Percentiles rank a stretch among this genome's conserved stretches.
phyloP scores from a whole-genome alignment of 2,329 filamentous ascomycete species.

The Lasiodiplodia citricola region DNA sequence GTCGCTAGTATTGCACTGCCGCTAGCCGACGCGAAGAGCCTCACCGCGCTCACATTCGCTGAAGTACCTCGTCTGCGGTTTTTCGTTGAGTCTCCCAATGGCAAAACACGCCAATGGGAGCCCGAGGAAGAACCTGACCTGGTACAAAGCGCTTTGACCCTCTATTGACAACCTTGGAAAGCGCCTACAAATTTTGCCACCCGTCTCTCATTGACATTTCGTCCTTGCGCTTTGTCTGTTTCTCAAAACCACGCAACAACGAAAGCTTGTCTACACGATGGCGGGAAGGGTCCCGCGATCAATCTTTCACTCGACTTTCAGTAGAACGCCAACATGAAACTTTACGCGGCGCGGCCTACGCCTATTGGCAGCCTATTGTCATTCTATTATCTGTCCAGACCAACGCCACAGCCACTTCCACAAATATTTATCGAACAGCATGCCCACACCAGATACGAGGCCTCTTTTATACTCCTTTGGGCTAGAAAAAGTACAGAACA shows the following conservation, averaged over 20 bases:
- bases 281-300: no score
- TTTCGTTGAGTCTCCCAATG: conserved; percentile 3
- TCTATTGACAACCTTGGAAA: neutral
- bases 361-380: neutral
- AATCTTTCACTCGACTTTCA: neutral
- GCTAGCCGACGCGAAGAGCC: neutral
- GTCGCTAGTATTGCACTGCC: conserved; percentile 14
- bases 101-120: neutral
- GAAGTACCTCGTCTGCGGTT: neutral
- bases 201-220: no score
- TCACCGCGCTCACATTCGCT: neutral
- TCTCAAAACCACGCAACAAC: no score
- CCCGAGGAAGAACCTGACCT: conserved; percentile 1
- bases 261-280: no score
- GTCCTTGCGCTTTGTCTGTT: no score
- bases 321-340: neutral
- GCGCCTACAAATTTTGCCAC: neutral
- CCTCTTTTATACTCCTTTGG: neutral
- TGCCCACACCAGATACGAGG: neutral
- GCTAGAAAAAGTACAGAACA: neutral
- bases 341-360: no score
- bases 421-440: neutral
- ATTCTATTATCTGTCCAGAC: neutral
- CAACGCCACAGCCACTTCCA: neutral
- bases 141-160: neutral